Conservation (phyloP, 2,329 filamentous ascomycete genomes). For the Endothia cerciana region DNA sequence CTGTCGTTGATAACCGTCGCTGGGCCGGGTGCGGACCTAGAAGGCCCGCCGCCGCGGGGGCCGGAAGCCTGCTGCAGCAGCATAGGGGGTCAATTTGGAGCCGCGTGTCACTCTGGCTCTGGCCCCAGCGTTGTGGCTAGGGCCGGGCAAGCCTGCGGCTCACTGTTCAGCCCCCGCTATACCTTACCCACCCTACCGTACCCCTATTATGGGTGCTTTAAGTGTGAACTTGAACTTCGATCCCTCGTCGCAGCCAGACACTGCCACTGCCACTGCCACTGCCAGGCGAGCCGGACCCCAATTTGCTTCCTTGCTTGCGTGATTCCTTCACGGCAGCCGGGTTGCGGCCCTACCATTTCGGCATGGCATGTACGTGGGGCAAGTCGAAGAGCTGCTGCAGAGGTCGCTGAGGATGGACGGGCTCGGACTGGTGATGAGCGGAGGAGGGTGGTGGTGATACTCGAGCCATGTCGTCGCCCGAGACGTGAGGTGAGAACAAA, state of each 20-base stretch:
- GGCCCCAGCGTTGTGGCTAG: too few relatives aligned
- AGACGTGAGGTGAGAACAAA: neutral
- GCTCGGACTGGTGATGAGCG: neutral
- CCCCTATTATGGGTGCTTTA: neutral
- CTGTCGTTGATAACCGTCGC: slow-evolving; percentile 16
- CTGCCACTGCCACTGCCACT: neutral
- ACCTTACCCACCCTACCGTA: neutral
- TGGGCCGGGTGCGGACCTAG: neutral
- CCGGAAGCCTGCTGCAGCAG: neutral
- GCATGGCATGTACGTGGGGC: neutral
- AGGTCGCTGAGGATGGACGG: neutral
- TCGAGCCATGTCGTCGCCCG: neutral
- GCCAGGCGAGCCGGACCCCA: neutral
- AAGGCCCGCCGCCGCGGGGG: neutral
- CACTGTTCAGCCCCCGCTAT: neutral
- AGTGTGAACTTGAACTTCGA: neutral
- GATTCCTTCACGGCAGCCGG: neutral
- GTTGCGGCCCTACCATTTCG: neutral
- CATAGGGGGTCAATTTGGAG: neutral
- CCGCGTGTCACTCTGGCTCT: neutral
- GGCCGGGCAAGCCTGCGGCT: neutral
- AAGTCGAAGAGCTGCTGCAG: neutral
- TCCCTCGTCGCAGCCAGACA: neutral
- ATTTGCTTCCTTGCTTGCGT: neutral
- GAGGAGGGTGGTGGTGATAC: neutral